A percentile compares a stretch with the other conserved stretches of the same genome.
These are phyloP conservation scores for Penicillium soppii DNA, from an alignment of 495 filamentous ascomycete genomes.

Conservation along the genomic window DNA sequence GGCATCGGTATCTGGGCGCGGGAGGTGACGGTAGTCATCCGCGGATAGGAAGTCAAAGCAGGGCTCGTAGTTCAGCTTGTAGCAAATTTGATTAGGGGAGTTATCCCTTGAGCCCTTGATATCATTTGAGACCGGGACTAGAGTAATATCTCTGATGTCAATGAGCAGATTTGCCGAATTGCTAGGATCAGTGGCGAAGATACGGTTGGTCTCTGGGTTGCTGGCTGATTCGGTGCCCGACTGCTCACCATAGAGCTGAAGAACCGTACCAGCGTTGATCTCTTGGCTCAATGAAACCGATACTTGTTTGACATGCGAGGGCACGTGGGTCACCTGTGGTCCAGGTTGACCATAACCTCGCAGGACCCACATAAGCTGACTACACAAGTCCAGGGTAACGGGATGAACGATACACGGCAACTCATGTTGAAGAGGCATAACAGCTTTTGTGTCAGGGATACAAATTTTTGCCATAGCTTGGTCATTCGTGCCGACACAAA, in stretches of 20 bases:
- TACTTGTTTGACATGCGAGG: slow-evolving; percentile 20
- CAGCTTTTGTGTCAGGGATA: slow-evolving; percentile 42
- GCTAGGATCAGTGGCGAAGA: slow-evolving; percentile 22
- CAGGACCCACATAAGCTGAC: slow-evolving; percentile 37
- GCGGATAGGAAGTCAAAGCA: slow-evolving; percentile 34
- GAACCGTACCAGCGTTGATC: slow-evolving; percentile 14
- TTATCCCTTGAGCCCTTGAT: slow-evolving; percentile 16
- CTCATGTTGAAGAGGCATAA: slow-evolving; percentile 49
- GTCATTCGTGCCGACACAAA: slow-evolving; percentile 12
- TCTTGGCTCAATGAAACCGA: slow-evolving; percentile 14
- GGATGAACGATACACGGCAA: slow-evolving; percentile 46
- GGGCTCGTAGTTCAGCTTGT: slow-evolving; percentile 54
- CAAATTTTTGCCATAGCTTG: slow-evolving; percentile 31
- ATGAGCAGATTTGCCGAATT: slow-evolving; percentile 14
- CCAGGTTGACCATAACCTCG: slow-evolving; percentile 21
- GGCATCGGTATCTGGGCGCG: slow-evolving; percentile 11
- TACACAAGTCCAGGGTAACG: slow-evolving; percentile 41
- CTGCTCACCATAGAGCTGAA: slow-evolving; percentile 21
- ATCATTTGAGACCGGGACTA: slow-evolving; percentile 20
- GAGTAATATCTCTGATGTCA: slow-evolving; percentile 18
- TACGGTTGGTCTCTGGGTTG: slow-evolving; percentile 23
- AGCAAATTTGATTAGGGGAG: slow-evolving; percentile 23
- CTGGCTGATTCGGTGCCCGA: slow-evolving; percentile 34
- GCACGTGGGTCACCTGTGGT: slow-evolving; percentile 15
- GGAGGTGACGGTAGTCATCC: slow-evolving; percentile 19